Evolutionary conservation across 176 grass and related monocot species (phyloP).

Genomic region (Puccinellia tenuiflora): DNA sequence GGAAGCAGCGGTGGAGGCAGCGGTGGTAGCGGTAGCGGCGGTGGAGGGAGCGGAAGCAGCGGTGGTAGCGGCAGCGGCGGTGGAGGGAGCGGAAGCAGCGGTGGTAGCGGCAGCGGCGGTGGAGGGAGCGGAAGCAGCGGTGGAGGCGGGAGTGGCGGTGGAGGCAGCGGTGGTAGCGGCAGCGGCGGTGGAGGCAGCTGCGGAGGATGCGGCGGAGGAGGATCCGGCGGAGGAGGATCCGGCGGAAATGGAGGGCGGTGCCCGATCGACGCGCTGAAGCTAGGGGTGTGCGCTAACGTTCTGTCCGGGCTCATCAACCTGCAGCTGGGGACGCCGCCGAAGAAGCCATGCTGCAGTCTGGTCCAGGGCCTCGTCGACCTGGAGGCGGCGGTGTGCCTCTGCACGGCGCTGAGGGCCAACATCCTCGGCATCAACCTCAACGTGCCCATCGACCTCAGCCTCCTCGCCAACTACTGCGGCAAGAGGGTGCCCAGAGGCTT

Average conservation of each 20-base stretch:
- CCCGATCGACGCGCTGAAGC: conserved; percentile 67
- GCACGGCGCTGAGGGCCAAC: conserved; percentile 62
- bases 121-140: neutral
- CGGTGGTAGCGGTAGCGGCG: rapidly evolving
- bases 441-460: conserved; percentile 62
- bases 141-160: neutral
- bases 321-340: conserved; percentile 50
- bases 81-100: rapidly evolving
- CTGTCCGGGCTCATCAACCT: conserved; percentile 64
- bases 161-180: neutral
- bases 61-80: neutral
- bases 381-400: conserved; percentile 66
- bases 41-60: neutral
- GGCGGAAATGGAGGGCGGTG: neutral
- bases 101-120: neutral
- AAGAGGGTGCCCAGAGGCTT: conserved; percentile 50
- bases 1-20: neutral
- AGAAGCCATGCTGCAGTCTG: conserved; percentile 60
- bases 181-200: rapidly evolving
- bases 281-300: conserved; percentile 71
- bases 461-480: conserved; percentile 86
- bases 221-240: neutral
- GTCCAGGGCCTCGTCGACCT: conserved; percentile 70
- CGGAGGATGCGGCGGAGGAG: rapidly evolving
- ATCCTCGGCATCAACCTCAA: conserved; percentile 70